Percentiles rank a stretch among this genome's conserved stretches.
These are phyloP conservation scores for Knoxia roxburghii DNA, from an alignment of 257 asterid species.

Conservation along the genomic window DNA sequence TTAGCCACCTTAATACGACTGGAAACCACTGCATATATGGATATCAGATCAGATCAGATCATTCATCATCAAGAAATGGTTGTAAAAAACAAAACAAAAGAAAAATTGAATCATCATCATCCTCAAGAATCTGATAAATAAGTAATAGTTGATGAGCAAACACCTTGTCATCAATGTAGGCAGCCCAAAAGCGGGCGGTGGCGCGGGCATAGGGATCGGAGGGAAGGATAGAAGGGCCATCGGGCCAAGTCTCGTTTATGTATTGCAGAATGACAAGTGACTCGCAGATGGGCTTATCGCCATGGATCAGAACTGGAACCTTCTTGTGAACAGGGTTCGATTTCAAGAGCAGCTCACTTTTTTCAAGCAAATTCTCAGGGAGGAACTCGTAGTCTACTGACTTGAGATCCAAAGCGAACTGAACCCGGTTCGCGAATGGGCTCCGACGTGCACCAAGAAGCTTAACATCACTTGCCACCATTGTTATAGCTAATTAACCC, in stretches of 20 bases:
- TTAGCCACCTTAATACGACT: constrained; percentile 34
- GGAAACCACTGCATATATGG: constrained; percentile 2
- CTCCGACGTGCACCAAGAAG: constrained; percentile 36
- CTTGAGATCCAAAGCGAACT: constrained; percentile 42
- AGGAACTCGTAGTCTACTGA: constrained; percentile 39
- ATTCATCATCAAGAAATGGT: too few relatives aligned
- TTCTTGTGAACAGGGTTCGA: constrained; percentile 48
- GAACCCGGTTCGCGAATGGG: constrained; percentile 39
- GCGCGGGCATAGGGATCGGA: constrained; percentile 39
- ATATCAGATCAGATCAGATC: not conserved
- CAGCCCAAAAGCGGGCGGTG: constrained; percentile 50
- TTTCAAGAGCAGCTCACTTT: constrained; percentile 38
- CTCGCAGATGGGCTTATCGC: constrained; percentile 32
- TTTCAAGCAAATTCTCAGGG: constrained; percentile 15
- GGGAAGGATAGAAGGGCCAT: constrained; percentile 35
- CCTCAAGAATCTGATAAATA: not conserved
- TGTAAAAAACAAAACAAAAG: too few relatives aligned
- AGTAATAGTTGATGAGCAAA: too few relatives aligned
- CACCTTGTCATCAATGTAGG: constrained; percentile 17
- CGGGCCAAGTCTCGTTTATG: constrained; percentile 33
- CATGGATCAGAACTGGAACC: constrained; percentile 47
- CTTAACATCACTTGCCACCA: constrained; percentile 35
- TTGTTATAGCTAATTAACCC: too few relatives aligned
- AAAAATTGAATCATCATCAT: too few relatives aligned
- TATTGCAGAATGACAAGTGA: constrained; percentile 47